Conservation (phyloP, 768 basidiomycete species). For the Paxillus involutus region DNA sequence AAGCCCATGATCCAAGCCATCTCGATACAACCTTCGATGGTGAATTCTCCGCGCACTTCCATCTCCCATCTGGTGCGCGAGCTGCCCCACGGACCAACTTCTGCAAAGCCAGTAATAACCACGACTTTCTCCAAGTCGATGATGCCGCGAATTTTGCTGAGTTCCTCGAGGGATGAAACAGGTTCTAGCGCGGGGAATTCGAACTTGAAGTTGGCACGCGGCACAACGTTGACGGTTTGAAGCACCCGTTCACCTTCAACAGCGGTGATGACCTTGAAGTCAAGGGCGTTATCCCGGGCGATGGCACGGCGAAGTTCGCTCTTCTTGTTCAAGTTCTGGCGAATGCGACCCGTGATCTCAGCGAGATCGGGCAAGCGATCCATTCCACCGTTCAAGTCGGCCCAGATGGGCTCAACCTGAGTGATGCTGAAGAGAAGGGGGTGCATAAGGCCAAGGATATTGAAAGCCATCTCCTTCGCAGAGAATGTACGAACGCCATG, state of each 20-base stretch:
- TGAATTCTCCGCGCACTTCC: slow-evolving; percentile 97
- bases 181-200: slow-evolving; percentile 88
- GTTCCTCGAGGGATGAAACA: slow-evolving; percentile 64
- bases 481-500: slow-evolving; percentile 97
- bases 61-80: slow-evolving; percentile 99
- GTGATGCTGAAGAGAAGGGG: slow-evolving; percentile 99
- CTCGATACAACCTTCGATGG: slow-evolving; percentile 97
- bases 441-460: slow-evolving; percentile 98
- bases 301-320: slow-evolving; percentile 93
- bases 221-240: slow-evolving; percentile 89
- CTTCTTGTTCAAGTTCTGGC: slow-evolving; percentile 76
- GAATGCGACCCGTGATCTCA: slow-evolving; percentile 87
- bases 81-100: slow-evolving; percentile 98
- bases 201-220: slow-evolving; percentile 97
- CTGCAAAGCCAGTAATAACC: slow-evolving; percentile 95
- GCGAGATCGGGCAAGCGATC: slow-evolving; percentile 94
- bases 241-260: slow-evolving; percentile 90
- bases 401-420: slow-evolving; percentile 99
- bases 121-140: slow-evolving; percentile 95
- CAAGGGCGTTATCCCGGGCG: slow-evolving; percentile 91
- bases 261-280: slow-evolving; percentile 90
- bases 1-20: slow-evolving; percentile 99
- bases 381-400: slow-evolving; percentile 98
- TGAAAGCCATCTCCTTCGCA: slow-evolving; percentile 99
- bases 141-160: slow-evolving; percentile 79